Evolutionary conservation across 805 yeast genomes (phyloP).

Genomic region (Maudiozyma pseudohumilis): DNA sequence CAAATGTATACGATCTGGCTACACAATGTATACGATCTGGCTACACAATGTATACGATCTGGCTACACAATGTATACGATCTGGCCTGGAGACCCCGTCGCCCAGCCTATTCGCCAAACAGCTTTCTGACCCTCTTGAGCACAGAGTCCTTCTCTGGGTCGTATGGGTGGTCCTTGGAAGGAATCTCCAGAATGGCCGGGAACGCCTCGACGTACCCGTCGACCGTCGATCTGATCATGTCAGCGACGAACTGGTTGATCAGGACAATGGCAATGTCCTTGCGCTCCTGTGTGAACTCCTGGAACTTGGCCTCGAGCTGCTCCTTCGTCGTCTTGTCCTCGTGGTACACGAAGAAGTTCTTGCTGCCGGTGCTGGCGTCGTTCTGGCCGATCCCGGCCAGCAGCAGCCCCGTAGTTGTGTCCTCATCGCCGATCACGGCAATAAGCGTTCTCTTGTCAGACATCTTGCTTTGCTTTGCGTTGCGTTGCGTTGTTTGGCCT

Average conservation of each 20-base stretch:
- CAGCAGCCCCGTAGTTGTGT: slow-evolving; percentile 89
- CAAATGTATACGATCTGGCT: too few species aligned
- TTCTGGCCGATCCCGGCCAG: slow-evolving; percentile 94
- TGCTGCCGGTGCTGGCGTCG: slow-evolving; percentile 36
- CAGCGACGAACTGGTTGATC: slow-evolving; percentile 93
- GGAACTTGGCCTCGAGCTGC: slow-evolving; percentile 66
- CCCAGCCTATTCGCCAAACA: slow-evolving; percentile 70
- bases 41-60: too few species aligned
- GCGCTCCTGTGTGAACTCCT: slow-evolving; percentile 59
- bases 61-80: too few species aligned
- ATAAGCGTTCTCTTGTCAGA: slow-evolving; percentile 61
- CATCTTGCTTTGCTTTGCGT: too few species aligned
- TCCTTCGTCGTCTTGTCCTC: slow-evolving; percentile 72
- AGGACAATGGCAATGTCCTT: slow-evolving; percentile 87
- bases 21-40: too few species aligned
- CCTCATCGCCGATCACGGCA: slow-evolving; percentile 97
- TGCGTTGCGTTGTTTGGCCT: too few species aligned
- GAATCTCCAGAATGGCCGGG: slow-evolving; percentile 94
- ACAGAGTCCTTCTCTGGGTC: slow-evolving; percentile 98
- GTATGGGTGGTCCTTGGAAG: slow-evolving; percentile 97
- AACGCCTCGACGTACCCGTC: slow-evolving; percentile 84
- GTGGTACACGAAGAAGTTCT: slow-evolving; percentile 72
- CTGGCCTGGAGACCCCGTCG: not conserved
- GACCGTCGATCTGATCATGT: slow-evolving; percentile 69
- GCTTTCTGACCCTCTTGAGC: slow-evolving; percentile 83